phyloP scores from a whole-genome alignment of 2,329 filamentous ascomycete species.

The Madurella mycetomatis region DNA sequence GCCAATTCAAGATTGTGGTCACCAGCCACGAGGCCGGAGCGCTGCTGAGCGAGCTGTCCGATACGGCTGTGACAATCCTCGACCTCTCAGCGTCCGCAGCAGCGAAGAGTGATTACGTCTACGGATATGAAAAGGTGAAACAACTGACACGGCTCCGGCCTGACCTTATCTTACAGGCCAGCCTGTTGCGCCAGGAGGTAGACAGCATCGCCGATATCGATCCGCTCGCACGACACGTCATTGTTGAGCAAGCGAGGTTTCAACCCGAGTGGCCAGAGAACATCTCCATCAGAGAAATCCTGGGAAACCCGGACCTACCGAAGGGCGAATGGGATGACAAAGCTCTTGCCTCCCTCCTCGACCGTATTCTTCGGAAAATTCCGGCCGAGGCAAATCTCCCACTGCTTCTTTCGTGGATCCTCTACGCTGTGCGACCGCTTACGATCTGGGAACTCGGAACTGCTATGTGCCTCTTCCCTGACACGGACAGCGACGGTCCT shows the following conservation, averaged over 20 bases:
- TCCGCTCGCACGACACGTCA: neutral
- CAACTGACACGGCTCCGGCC: neutral
- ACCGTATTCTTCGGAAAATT: neutral
- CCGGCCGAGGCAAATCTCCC: neutral
- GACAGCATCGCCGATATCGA: neutral
- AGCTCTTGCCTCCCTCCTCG: neutral
- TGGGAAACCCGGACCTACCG: neutral
- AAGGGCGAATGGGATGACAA: constrained; percentile 2
- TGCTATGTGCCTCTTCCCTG: neutral
- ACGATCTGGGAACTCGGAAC: constrained; percentile 9
- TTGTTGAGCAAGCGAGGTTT: neutral
- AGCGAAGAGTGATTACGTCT: neutral
- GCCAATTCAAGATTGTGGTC: constrained; percentile 7
- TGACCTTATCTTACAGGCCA: neutral
- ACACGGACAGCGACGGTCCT: neutral
- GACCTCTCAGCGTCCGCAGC: neutral
- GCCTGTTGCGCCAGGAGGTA: neutral
- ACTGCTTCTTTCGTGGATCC: constrained; percentile 7
- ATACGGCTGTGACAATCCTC: neutral
- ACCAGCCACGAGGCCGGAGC: constrained; percentile 7
- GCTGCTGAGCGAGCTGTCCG: constrained; percentile 4
- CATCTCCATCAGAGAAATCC: neutral
- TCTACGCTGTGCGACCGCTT: constrained; percentile 4
- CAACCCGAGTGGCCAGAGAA: neutral
- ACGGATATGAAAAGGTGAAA: neutral